Evolutionary conservation across 768 basidiomycete genomes (phyloP).

Genomic region (Ramaria rubella): DNA sequence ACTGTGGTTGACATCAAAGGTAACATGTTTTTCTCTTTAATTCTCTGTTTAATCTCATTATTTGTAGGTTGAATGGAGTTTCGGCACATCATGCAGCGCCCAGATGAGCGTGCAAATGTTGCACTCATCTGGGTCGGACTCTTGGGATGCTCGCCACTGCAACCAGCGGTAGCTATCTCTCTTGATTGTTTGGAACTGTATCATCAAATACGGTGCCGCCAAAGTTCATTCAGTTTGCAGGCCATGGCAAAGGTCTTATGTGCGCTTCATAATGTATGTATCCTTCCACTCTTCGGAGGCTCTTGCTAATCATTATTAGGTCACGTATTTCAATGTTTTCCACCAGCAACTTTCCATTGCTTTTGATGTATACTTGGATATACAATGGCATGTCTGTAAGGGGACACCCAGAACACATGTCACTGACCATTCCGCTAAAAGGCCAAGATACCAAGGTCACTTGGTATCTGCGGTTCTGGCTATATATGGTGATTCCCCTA

Average conservation of each 20-base stretch:
- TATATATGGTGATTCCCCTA: too few species aligned
- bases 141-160: background rate
- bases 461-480: too few species aligned
- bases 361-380: constrained; percentile 12
- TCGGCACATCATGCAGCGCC: background rate
- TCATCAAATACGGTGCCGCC: constrained; percentile 20
- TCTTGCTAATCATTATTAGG: background rate
- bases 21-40: background rate
- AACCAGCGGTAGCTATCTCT: background rate
- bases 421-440: too few species aligned
- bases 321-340: background rate
- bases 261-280: too few species aligned
- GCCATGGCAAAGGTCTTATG: too few species aligned
- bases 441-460: too few species aligned
- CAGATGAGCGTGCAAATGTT: background rate
- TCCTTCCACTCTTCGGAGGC: constrained; percentile 14
- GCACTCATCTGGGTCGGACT: background rate
- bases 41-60: background rate
- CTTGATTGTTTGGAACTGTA: constrained; percentile 12
- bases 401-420: too few species aligned
- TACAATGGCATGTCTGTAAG: background rate
- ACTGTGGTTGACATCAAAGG: background rate
- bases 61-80: background rate
- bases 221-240: too few species aligned
- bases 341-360: constrained; percentile 8